These are phyloP conservation scores for Eudorina sp. DNA, from an alignment of 139 green algal species.

Conservation along the genomic window DNA sequence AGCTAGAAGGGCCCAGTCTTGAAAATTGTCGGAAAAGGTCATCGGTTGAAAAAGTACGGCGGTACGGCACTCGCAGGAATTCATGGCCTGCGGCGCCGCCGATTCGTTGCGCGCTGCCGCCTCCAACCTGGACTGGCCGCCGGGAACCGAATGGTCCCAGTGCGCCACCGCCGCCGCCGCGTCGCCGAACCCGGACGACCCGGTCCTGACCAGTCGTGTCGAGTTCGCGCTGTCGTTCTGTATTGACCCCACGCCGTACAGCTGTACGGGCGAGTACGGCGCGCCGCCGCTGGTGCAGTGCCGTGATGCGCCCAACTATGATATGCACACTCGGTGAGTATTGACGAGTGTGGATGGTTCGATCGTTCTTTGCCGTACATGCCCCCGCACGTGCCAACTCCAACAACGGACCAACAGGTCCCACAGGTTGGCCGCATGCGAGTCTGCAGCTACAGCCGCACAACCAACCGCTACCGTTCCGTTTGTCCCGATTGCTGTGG, in stretches of 20 bases:
- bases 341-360: too few species aligned
- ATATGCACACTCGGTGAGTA: neutral
- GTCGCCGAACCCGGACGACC: neutral
- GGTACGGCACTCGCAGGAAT: slow-evolving; percentile 13
- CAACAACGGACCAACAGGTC: too few species aligned
- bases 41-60: too few species aligned
- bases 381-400: too few species aligned
- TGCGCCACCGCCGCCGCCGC: neutral
- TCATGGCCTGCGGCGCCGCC: neutral
- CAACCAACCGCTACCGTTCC: too few species aligned
- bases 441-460: too few species aligned
- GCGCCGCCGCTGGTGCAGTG: slow-evolving; percentile 18
- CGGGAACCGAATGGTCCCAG: neutral
- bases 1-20: too few species aligned
- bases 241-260: neutral
- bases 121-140: neutral
- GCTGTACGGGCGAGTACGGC: neutral
- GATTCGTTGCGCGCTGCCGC: neutral
- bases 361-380: too few species aligned
- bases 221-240: slow-evolving; percentile 23
- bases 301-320: slow-evolving; percentile 21
- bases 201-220: neutral
- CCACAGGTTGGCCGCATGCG: too few species aligned
- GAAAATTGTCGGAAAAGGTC: too few species aligned
- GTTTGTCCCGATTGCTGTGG: too few species aligned